Percentiles rank a stretch among this genome's conserved stretches.
phyloP scores from a whole-genome alignment of 495 filamentous ascomycete genomes.

The Penicillium parvum region DNA sequence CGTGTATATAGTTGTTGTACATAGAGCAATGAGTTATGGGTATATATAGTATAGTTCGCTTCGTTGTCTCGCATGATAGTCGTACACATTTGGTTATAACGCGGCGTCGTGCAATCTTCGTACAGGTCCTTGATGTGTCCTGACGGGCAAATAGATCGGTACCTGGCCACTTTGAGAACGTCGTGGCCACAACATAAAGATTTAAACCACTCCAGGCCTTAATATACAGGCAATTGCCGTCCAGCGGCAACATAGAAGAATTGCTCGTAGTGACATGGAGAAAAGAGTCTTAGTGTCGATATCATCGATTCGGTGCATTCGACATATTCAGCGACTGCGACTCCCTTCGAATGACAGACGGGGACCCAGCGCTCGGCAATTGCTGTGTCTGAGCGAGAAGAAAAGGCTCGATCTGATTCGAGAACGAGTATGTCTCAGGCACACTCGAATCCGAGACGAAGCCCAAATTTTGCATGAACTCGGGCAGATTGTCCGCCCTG shows the following conservation, averaged over 20 bases:
- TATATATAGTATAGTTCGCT: too few relatives aligned
- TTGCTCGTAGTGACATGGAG: too few relatives aligned
- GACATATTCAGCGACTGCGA: conserved; percentile 18
- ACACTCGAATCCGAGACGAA: conserved; percentile 35
- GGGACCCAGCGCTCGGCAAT: conserved; percentile 17
- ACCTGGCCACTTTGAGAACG: too few relatives aligned
- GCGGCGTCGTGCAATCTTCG: too few relatives aligned
- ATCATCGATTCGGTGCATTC: conserved; percentile 20
- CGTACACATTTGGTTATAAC: too few relatives aligned
- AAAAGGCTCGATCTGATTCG: conserved; percentile 37
- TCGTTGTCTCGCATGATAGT: too few relatives aligned
- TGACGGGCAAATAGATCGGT: too few relatives aligned
- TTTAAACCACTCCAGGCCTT: background rate
- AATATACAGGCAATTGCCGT: background rate
- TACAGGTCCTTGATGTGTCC: too few relatives aligned
- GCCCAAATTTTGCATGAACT: conserved; percentile 45
- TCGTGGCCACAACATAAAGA: too few relatives aligned
- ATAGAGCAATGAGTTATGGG: conserved; percentile 1
- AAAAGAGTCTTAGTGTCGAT: background rate
- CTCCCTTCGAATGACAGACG: conserved; percentile 20
- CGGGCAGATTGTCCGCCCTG: conserved; percentile 37
- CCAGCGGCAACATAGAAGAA: background rate
- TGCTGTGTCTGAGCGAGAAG: conserved; percentile 33
- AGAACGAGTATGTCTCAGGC: conserved; percentile 37
- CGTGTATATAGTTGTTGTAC: conserved; percentile 8